Conservation (phyloP, 495 filamentous ascomycete species). For the Penicillium coffeae region DNA sequence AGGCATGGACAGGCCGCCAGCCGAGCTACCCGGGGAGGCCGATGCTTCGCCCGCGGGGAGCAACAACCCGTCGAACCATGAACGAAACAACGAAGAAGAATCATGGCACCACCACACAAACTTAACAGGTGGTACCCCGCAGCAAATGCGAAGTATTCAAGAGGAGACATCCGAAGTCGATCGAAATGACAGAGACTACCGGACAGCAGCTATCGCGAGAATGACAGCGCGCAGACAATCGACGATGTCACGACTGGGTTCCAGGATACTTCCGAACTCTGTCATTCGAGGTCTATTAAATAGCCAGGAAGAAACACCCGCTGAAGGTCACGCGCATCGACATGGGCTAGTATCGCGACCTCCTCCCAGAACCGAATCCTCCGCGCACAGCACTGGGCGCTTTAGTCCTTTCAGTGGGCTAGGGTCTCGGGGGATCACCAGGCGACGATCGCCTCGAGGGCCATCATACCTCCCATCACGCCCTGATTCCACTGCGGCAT, state of each 20-base stretch:
- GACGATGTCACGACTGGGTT: constrained; percentile 49
- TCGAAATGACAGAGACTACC: constrained; percentile 25
- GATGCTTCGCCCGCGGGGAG: constrained; percentile 18
- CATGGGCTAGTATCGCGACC: constrained; percentile 42
- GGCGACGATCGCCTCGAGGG: constrained; percentile 35
- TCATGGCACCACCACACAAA: constrained; percentile 22
- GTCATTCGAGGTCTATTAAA: constrained; percentile 41
- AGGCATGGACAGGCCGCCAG: constrained; percentile 36
- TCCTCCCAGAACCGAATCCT: constrained; percentile 34
- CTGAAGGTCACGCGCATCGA: constrained; percentile 48
- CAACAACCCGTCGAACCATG: constrained; percentile 8
- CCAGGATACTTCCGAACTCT: constrained; percentile 48
- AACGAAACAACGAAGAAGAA: constrained; percentile 14
- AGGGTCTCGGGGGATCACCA: constrained; percentile 35
- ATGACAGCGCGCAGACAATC: constrained; percentile 48
- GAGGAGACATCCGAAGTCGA: constrained; percentile 31
- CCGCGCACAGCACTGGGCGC: constrained; percentile 31
- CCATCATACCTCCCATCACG: constrained; percentile 40
- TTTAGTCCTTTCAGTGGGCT: constrained; percentile 44
- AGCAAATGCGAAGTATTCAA: constrained; percentile 34
- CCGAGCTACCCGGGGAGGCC: constrained; percentile 27
- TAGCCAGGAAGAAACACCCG: constrained; percentile 47
- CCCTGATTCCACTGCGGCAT: constrained; percentile 23
- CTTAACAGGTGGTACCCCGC: constrained; percentile 9
- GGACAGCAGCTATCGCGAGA: constrained; percentile 35